Base-by-base conservation (phyloP, 768 basidiomycete species). In the Amanita thiersii region DNA sequence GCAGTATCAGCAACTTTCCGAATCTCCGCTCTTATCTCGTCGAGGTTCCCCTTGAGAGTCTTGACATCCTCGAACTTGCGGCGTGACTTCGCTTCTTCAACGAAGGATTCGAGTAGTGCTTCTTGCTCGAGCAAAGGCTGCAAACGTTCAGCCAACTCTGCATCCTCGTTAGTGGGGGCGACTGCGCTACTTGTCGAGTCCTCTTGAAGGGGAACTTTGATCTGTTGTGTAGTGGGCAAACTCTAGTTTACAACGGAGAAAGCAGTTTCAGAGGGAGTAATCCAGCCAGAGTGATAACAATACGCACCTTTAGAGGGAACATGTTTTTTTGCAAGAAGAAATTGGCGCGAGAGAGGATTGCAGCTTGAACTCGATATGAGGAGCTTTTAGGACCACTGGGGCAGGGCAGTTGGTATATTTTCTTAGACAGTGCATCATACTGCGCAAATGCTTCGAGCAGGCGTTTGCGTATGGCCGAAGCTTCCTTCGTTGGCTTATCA, bases 61-160 rank as follows among this genome's bases (percentile, higher is more conserved):
- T 85, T 85, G 10, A 85, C 86, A 55, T 99, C 96, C 60, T 98
- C 94, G 49, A 98, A 97, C 62, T 98, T 98, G 31, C 94, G 71
- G 50, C 84, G 83, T 2, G 79, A 73, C 59, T 81, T 84, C 4
- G 94, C 94, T 57, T 97, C 91, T 50, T 86, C 81, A 5, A 98
- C 77, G 53, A 92, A 97, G 1, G 79, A 73, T 60, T 93, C 87
- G 14, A 99, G 71, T 35, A 97, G 70, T 2, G 85, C 82, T 60
- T 99, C 94, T 59, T 98, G 94, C 61, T 97, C 92, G 11, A 97
- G 72, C 9, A 97, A 64, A 2, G 92, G 92, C 51, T 97, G 92
- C 11, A 97, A 63, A 5, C 70, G 64, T 31, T 75, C 68, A 2
- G 90, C 89, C 15, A 88, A 61, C 23, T 77, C 68, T 2, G 86